These are phyloP conservation scores for Blepharisma undulans DNA, from an alignment of 169 alveolate genomes.

Conservation along the genomic window DNA sequence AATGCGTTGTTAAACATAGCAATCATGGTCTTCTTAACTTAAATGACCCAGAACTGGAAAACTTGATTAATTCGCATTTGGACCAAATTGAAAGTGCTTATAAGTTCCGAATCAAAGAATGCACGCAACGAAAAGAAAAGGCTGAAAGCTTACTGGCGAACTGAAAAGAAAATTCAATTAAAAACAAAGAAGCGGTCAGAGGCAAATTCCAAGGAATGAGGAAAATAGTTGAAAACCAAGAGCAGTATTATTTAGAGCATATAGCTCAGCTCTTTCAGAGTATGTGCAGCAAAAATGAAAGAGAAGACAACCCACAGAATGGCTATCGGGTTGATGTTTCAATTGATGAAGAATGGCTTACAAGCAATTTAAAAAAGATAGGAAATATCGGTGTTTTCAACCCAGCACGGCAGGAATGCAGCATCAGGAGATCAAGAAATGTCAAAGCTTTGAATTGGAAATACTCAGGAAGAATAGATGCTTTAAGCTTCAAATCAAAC, in stretches of 20 bases:
- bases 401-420: not conserved
- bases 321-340: not conserved
- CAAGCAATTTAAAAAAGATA: not conserved
- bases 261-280: not conserved
- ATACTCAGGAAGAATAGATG: slow-evolving; percentile 40
- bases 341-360: slow-evolving; percentile 8
- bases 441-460: slow-evolving; percentile 38
- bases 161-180: not conserved
- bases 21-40: slow-evolving; percentile 17
- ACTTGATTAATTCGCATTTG: not conserved
- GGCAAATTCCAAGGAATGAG: not conserved
- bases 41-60: not conserved
- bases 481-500: not conserved
- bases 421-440: not conserved
- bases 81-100: slow-evolving; percentile 11
- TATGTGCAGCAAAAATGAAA: not conserved
- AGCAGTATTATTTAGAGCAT: slow-evolving; percentile 26
- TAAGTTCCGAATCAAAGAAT: not conserved
- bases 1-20: slow-evolving; percentile 20
- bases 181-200: not conserved
- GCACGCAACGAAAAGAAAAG: not conserved
- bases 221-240: not conserved
- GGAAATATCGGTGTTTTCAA: slow-evolving; percentile 13
- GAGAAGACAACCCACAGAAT: slow-evolving; percentile 23
- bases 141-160: not conserved